Percentiles rank a stretch among this genome's conserved stretches.
Conservation (phyloP, 1,284 basidiomycete genomes). For the Trichosporon faecale region DNA sequence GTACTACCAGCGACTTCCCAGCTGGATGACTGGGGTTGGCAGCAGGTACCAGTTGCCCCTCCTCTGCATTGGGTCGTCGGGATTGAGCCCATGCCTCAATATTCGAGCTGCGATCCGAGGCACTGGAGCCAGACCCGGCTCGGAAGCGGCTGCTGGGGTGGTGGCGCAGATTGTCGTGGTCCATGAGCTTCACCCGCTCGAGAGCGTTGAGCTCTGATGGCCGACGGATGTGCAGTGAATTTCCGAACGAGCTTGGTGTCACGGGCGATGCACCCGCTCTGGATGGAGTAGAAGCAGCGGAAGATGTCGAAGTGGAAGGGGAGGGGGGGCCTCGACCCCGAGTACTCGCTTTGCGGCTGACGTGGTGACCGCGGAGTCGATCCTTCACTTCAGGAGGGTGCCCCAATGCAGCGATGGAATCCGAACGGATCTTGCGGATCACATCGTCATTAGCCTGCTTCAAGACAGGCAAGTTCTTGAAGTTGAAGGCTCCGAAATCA, state of each 20-base stretch:
- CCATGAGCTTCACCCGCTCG: constrained; percentile 77
- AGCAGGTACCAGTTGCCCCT: constrained; percentile 13
- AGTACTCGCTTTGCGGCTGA: not conserved
- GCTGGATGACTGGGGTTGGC: not conserved
- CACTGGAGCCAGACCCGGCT: constrained; percentile 64
- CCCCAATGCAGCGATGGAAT: constrained; percentile 43
- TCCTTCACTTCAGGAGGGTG: not conserved
- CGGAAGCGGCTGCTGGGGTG: constrained; percentile 71
- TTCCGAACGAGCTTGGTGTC: not conserved
- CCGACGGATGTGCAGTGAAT: constrained; percentile 63
- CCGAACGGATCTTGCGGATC: constrained; percentile 75
- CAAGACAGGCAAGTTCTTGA: constrained; percentile 93
- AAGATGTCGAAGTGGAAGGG: constrained; percentile 87
- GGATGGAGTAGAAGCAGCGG: constrained; percentile 85
- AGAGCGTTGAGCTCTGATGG: constrained; percentile 80
- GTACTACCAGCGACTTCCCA: constrained; percentile 63
- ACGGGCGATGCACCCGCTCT: constrained; percentile 55
- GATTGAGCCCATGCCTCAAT: constrained; percentile 37
- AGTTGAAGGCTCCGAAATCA: constrained; percentile 97
- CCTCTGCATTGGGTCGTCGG: constrained; percentile 12
- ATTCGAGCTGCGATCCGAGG: constrained; percentile 54
- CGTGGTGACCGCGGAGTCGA: not conserved
- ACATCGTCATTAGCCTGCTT: constrained; percentile 99
- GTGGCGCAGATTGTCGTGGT: constrained; percentile 67
- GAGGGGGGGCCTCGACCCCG: constrained; percentile 55